Base-by-base conservation (phyloP, 768 basidiomycete species). In the Mycena leptocephala region DNA sequence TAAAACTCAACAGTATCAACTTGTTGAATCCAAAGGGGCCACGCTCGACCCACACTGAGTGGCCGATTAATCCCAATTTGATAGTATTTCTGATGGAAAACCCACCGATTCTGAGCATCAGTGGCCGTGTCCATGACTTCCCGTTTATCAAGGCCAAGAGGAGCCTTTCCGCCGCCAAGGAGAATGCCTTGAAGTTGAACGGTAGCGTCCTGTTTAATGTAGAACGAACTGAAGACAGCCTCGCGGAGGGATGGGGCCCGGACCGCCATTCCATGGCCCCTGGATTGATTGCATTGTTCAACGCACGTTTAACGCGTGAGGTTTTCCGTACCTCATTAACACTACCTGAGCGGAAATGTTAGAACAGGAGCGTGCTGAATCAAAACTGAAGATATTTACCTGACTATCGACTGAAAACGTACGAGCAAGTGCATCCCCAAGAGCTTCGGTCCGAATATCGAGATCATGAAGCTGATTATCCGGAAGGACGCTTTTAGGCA, bases 241-340 rank as follows among this genome's bases (percentile, higher is more conserved):
- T 81, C 59, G 18, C 80, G 80, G 22, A 81, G 10, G 24, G 77
- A 78, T 14, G 61, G 20, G 3, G 70, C 75, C 24, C 77, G 79
- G 26, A 81, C 61, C 13, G 80, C 79, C 79, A 81, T 79, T 6
- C 80, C 80, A 46, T 81, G 80, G 20, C 80, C 80, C 65, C 69
- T 74, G 39, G 0, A 3, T 20, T 32, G 16, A 53, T 37, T 61
- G 22, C 30, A 70, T n/a, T n/a, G n/a, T n/a, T n/a, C n/a, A n/a
- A n/a, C n/a, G n/a, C n/a, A n/a, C n/a, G n/a, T n/a, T n/a, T n/a
- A n/a, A n/a, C n/a, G n/a, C n/a, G n/a, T n/a, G n/a, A n/a, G n/a
- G n/a, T n/a, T n/a, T n/a, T 20, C 16, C 35, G 24, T 55, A 74
- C 74, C 73, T 58, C 80, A 81, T 81, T 35, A 81, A n/a, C 7